Conservation (phyloP, 352 stramenopile species). For the Blastocystis hominis region DNA sequence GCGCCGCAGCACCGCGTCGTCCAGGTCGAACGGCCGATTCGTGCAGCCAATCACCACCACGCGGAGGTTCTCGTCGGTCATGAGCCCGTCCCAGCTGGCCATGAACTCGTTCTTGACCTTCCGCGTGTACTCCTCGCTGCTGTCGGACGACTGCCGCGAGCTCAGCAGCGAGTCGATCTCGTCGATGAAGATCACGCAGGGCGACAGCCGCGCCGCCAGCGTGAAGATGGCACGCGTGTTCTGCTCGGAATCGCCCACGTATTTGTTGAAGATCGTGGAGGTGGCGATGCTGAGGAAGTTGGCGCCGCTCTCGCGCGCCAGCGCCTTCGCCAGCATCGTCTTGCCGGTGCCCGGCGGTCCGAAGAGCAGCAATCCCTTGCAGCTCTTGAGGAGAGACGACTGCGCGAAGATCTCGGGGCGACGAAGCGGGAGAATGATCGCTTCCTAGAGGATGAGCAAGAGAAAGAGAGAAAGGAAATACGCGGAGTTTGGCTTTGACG, state of each 20-base stretch:
- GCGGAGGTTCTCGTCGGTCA: slow-evolving; percentile 64
- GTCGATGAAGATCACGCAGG: slow-evolving; percentile 96
- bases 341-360: slow-evolving; percentile 69
- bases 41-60: slow-evolving; percentile 79
- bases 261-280: slow-evolving; percentile 78
- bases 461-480: neutral
- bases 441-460: neutral
- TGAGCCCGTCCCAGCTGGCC: slow-evolving; percentile 72
- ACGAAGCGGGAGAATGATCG: slow-evolving; percentile 53
- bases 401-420: slow-evolving; percentile 63
- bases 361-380: slow-evolving; percentile 78
- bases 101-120: slow-evolving; percentile 76
- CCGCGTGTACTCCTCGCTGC: slow-evolving; percentile 75
- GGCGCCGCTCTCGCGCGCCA: slow-evolving; percentile 76
- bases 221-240: slow-evolving; percentile 81
- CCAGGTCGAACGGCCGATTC: slow-evolving; percentile 78
- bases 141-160: slow-evolving; percentile 69
- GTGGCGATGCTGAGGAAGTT: slow-evolving; percentile 77
- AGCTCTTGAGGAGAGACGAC: slow-evolving; percentile 73
- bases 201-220: slow-evolving; percentile 72
- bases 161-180: slow-evolving; percentile 95
- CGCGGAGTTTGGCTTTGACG: slow-evolving; percentile 73
- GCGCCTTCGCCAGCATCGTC: slow-evolving; percentile 78
- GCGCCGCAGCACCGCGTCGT: slow-evolving; percentile 76
- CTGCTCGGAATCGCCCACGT: slow-evolving; percentile 74